phyloP scores from a whole-genome alignment of 352 stramenopile species.

The Pythium phragmiticola region DNA sequence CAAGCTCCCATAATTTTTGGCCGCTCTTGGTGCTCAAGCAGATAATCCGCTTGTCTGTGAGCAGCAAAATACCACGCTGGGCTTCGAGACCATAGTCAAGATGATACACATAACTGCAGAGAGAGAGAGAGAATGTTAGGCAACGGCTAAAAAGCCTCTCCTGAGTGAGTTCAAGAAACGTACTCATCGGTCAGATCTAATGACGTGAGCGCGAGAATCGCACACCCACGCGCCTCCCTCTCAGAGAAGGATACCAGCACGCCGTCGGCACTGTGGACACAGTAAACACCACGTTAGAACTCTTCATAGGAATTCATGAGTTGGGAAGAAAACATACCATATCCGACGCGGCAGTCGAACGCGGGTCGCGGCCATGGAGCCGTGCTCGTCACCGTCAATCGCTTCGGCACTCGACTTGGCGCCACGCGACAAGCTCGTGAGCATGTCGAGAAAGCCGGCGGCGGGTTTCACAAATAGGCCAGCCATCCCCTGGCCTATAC shows the following conservation, averaged over 20 bases:
- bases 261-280: conserved; percentile 50
- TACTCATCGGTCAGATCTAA: conserved; percentile 82
- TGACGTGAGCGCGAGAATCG: conserved; percentile 71
- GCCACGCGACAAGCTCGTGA: conserved; percentile 76
- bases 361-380: conserved; percentile 48
- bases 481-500: conserved; percentile 81
- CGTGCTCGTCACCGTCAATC: conserved; percentile 59
- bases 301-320: background rate
- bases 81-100: conserved; percentile 73
- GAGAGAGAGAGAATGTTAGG: conserved; percentile 7
- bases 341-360: conserved; percentile 72
- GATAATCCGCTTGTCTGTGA: conserved; percentile 82
- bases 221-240: conserved; percentile 70
- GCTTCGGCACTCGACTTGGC: conserved; percentile 82
- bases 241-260: conserved; percentile 84
- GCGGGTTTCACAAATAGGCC: conserved; percentile 84
- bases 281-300: background rate
- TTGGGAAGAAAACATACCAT: conserved; percentile 45
- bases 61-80: conserved; percentile 62
- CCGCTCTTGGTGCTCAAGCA: conserved; percentile 73
- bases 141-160: background rate
- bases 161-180: conserved; percentile 8
- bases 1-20: conserved; percentile 80
- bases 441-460: conserved; percentile 76
- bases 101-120: conserved; percentile 76